Conservation (phyloP, 2,329 filamentous ascomycete species). For the Dryadomyces quercivorus region DNA sequence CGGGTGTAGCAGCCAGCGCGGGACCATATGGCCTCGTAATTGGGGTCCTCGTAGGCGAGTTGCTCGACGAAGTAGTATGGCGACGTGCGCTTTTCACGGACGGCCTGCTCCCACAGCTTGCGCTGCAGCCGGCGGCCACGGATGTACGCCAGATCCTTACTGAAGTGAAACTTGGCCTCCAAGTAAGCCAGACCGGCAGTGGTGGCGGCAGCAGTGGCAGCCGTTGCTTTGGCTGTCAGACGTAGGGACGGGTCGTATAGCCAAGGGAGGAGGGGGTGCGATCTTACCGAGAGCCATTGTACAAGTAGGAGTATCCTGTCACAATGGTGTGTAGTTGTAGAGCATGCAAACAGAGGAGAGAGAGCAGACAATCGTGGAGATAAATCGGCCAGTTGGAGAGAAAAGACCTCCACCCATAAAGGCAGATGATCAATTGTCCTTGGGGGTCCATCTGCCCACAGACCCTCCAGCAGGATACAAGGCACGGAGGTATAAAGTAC, state of each 20-base stretch:
- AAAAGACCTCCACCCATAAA: no score
- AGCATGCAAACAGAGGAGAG: no score
- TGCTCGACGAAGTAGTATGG: slow-evolving; percentile 56
- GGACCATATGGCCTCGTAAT: slow-evolving; percentile 55
- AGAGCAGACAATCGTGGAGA: no score
- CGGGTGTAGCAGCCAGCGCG: slow-evolving; percentile 48
- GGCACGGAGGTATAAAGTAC: no score
- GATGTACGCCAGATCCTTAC: slow-evolving; percentile 45
- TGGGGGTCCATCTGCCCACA: no score
- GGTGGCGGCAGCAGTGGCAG: slow-evolving; percentile 16
- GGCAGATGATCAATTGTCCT: no score
- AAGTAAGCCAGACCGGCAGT: slow-evolving; percentile 40
- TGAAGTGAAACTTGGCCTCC: slow-evolving; percentile 57
- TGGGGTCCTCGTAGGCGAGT: slow-evolving; percentile 35
- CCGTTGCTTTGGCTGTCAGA: slow-evolving; percentile 9
- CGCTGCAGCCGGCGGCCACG: slow-evolving; percentile 26
- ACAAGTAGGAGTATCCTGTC: background rate
- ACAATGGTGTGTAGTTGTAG: no score
- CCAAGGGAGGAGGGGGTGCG: no score
- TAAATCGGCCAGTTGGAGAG: no score
- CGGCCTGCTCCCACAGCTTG: slow-evolving; percentile 34
- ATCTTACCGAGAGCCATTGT: background rate
- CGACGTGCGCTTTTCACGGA: slow-evolving; percentile 39
- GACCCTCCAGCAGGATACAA: no score
- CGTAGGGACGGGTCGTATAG: no score